phyloP scores from a whole-genome alignment of 257 asterid genomes.

The Gentiana straminea region DNA sequence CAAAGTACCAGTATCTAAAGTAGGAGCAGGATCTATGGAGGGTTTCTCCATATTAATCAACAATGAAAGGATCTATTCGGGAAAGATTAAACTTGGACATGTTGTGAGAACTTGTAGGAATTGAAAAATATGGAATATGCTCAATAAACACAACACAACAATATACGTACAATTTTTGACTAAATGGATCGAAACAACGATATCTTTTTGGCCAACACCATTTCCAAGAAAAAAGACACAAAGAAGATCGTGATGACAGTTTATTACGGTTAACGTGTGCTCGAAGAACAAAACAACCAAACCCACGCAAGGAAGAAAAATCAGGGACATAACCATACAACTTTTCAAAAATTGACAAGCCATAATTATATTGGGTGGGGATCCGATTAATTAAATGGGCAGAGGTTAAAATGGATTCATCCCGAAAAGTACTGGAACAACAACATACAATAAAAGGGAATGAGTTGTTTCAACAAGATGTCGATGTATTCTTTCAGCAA shows the following conservation, averaged over 20 bases:
- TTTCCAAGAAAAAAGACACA: constrained; percentile 1
- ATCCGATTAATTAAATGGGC: background rate
- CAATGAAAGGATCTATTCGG: constrained; percentile 2
- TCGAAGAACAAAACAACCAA: constrained; percentile 3
- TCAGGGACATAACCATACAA: background rate
- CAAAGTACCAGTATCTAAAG: background rate
- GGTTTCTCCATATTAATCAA: background rate
- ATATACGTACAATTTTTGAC: background rate
- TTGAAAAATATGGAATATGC: background rate
- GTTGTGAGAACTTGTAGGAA: background rate
- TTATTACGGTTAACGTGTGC: constrained; percentile 1
- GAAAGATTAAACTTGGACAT: background rate
- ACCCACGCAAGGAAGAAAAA: background rate
- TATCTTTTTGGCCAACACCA: background rate
- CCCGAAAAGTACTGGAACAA: background rate
- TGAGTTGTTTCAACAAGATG: background rate
- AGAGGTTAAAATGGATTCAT: background rate
- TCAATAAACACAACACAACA: constrained; percentile 7
- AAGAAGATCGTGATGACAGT: background rate
- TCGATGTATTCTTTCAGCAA: background rate
- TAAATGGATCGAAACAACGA: constrained; percentile 3
- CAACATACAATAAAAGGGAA: background rate
- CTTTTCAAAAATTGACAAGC: background rate
- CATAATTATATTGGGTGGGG: background rate
- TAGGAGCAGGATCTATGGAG: too few relatives aligned